A percentile compares a stretch with the other conserved stretches of the same genome.
phyloP scores from a whole-genome alignment of 495 filamentous ascomycete species.

The Margaritispora aquatica region DNA sequence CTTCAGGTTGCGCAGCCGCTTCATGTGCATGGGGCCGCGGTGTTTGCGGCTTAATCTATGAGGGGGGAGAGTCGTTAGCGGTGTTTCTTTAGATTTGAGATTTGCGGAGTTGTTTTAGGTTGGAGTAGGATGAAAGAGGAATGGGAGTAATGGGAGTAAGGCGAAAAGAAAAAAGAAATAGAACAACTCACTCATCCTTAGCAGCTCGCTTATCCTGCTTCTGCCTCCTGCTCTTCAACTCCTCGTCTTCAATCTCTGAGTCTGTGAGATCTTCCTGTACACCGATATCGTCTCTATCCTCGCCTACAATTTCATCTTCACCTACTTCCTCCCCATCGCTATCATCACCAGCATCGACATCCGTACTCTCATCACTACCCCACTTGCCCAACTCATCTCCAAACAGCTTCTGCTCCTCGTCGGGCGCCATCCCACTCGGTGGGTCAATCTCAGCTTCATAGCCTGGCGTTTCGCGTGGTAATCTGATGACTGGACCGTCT shows the following conservation, averaged over 20 bases:
- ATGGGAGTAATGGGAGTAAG: neutral
- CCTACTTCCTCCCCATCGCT: neutral
- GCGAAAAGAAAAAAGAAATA: neutral
- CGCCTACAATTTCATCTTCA: neutral
- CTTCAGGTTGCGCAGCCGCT: constrained; percentile 4
- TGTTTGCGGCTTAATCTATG: constrained; percentile 2
- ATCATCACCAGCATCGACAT: neutral
- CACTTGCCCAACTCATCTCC: constrained; percentile 4
- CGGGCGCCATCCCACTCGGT: neutral
- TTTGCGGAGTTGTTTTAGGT: too few species aligned
- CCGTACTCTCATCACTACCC: neutral
- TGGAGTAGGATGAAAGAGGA: too few species aligned
- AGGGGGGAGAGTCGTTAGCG: neutral
- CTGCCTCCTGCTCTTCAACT: constrained; percentile 9
- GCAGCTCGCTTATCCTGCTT: constrained; percentile 4
- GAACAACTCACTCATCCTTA: neutral
- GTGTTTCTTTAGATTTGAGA: too few species aligned
- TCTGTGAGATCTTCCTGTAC: constrained; percentile 11
- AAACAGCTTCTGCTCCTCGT: neutral
- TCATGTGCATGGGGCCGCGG: constrained; percentile 6
- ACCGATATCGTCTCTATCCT: neutral
- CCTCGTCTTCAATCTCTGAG: constrained; percentile 11
- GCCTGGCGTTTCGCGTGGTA: constrained; percentile 3
- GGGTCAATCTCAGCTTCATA: constrained; percentile 5
- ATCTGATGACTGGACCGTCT: neutral